Conservation (phyloP, 2,329 filamentous ascomycete genomes). For the Exophiala sp. region DNA sequence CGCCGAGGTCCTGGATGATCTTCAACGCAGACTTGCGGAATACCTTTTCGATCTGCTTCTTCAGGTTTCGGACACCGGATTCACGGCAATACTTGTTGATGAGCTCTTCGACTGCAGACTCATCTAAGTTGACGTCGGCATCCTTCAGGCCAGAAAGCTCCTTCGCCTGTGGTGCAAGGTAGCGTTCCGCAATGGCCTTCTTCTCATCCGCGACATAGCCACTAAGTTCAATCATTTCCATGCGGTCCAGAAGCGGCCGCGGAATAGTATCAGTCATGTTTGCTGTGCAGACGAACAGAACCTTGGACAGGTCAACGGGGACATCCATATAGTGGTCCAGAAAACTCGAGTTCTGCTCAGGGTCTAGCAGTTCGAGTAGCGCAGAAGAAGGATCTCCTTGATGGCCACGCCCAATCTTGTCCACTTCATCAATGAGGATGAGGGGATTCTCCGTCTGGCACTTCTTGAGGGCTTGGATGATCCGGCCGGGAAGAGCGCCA, state of each 20-base stretch:
- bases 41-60: conserved; percentile 99
- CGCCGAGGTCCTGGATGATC: conserved; percentile 90
- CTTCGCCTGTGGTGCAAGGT: conserved; percentile 89
- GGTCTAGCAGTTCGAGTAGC: conserved; percentile 85
- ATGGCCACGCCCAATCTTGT: conserved; percentile 95
- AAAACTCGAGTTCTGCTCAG: conserved; percentile 96
- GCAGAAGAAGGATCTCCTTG: conserved; percentile 95
- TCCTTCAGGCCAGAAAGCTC: conserved; percentile 85
- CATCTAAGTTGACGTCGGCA: conserved; percentile 78
- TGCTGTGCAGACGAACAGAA: conserved; percentile 95
- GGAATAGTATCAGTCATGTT: conserved; percentile 99
- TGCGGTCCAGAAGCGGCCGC: conserved; percentile 83
- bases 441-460: conserved; percentile 98
- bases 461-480: conserved; percentile 98
- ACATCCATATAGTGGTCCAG: conserved; percentile 98
- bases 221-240: conserved; percentile 95
- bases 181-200: conserved; percentile 93
- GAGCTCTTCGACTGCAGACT: conserved; percentile 86
- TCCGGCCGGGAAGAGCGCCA: conserved; percentile 86
- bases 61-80: conserved; percentile 92
- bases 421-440: conserved; percentile 92
- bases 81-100: conserved; percentile 99
- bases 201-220: conserved; percentile 98
- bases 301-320: conserved; percentile 92
- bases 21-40: conserved; percentile 96